These are phyloP conservation scores for Aspergillus piperis DNA, from an alignment of 2,329 filamentous ascomycete species.

Conservation along the genomic window DNA sequence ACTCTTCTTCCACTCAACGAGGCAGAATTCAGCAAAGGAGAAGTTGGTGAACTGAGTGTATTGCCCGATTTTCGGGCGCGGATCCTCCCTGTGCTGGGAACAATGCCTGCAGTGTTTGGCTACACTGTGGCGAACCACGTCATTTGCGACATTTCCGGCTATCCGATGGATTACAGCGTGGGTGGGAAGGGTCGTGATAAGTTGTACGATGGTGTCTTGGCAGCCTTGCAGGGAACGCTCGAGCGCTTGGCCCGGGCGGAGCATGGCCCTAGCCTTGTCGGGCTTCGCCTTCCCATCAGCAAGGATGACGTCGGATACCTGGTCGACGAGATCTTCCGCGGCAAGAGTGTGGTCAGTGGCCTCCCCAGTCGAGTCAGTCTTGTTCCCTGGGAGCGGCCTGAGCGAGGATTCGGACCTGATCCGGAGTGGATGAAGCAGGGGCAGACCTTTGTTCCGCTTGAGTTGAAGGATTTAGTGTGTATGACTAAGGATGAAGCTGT, in stretches of 20 bases:
- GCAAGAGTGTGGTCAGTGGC: conserved; percentile 79
- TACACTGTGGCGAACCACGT: conserved; percentile 90
- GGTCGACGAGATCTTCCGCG: conserved; percentile 83
- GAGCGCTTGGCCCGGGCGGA: conserved; percentile 68
- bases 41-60: conserved; percentile 82
- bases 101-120: conserved; percentile 96
- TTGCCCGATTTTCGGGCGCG: conserved; percentile 90
- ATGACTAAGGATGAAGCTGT: conserved; percentile 91
- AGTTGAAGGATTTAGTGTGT: conserved; percentile 73
- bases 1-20: conserved; percentile 82
- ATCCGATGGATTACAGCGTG: conserved; percentile 77
- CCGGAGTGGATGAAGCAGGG: conserved; percentile 60
- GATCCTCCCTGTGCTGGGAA: conserved; percentile 93
- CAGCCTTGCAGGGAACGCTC: conserved; percentile 73
- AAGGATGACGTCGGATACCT: conserved; percentile 82
- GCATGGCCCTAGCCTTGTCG: conserved; percentile 58
- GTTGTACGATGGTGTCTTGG: conserved; percentile 83
- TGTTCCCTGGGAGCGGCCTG: conserved; percentile 75
- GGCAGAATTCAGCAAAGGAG: conserved; percentile 82
- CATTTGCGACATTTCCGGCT: conserved; percentile 76
- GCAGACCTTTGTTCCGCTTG: conserved; percentile 74
- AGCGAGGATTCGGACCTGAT: conserved; percentile 61
- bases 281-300: conserved; percentile 77
- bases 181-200: conserved; percentile 82
- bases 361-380: conserved; percentile 76